Evolutionary conservation across 2,329 filamentous ascomycete genomes (phyloP).

Genomic region (Calonectria henricotiae): DNA sequence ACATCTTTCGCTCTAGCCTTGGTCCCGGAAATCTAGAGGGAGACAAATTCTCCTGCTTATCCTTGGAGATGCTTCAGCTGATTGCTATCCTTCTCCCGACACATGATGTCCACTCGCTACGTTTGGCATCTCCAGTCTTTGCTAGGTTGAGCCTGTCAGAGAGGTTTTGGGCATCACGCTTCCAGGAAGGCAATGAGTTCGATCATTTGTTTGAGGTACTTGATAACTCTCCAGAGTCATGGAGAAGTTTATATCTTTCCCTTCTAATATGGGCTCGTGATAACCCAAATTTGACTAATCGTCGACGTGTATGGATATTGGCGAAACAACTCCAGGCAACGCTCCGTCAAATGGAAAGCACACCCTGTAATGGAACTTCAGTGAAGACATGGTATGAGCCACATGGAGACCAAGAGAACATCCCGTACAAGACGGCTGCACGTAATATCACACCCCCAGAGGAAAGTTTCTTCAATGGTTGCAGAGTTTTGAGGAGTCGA

Average conservation of each 20-base stretch:
- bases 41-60: constrained; percentile 34
- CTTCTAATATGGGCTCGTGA: constrained; percentile 13
- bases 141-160: constrained; percentile 34
- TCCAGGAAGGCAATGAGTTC: constrained; percentile 35
- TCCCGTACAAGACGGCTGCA: constrained; percentile 29
- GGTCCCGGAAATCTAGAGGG: neutral
- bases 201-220: constrained; percentile 32
- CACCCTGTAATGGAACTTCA: constrained; percentile 16
- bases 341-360: constrained; percentile 29
- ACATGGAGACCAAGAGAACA: neutral
- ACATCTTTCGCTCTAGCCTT: constrained; percentile 29
- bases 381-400: constrained; percentile 29
- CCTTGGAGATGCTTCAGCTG: constrained; percentile 38
- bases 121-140: constrained; percentile 39
- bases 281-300: constrained; percentile 35
- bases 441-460: constrained; percentile 13
- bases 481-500: constrained; percentile 28
- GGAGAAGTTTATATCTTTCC: constrained; percentile 29
- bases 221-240: constrained; percentile 29
- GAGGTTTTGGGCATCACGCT: constrained; percentile 42
- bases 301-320: constrained; percentile 34
- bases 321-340: constrained; percentile 9
- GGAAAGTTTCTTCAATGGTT: constrained; percentile 21
- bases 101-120: constrained; percentile 34
- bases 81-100: constrained; percentile 32